Evolutionary conservation across 2,329 filamentous ascomycete species (phyloP).

Genomic region (Penicillium crustosum): DNA sequence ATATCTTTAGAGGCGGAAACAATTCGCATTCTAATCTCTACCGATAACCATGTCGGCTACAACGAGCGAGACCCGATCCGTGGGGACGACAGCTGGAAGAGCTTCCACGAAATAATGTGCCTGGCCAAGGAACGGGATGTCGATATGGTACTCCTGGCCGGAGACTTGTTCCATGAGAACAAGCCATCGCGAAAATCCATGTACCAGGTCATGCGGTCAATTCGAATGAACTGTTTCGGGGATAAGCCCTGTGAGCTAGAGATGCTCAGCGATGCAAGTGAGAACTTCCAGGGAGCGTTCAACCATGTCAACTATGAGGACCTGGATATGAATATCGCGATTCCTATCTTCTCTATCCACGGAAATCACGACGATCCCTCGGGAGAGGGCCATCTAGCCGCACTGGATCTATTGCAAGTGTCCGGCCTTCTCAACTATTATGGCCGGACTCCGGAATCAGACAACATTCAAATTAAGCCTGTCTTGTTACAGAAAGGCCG

Average conservation of each 20-base stretch:
- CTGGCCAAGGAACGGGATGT: conserved; percentile 85
- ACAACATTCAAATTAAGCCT: conserved; percentile 90
- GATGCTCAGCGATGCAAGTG: conserved; percentile 87
- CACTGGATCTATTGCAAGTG: conserved; percentile 85
- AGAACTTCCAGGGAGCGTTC: conserved; percentile 86
- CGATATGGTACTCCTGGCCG: conserved; percentile 94
- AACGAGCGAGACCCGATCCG: conserved; percentile 89
- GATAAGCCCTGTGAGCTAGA: conserved; percentile 95
- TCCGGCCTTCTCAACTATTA: conserved; percentile 95
- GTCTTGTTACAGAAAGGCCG: conserved; percentile 88
- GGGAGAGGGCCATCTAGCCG: conserved; percentile 90
- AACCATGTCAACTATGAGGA: conserved; percentile 98
- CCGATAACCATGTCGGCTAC: conserved; percentile 97
- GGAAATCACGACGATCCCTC: conserved; percentile 98
- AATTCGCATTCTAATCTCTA: conserved; percentile 89
- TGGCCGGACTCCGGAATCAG: conserved; percentile 83
- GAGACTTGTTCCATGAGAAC: conserved; percentile 97
- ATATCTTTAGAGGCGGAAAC: conserved; percentile 64
- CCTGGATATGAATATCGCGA: conserved; percentile 92
- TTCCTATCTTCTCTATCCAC: conserved; percentile 97
- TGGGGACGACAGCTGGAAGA: conserved; percentile 96
- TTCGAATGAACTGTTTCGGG: conserved; percentile 90
- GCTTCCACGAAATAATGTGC: conserved; percentile 93
- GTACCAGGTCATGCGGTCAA: conserved; percentile 94
- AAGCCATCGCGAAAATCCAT: conserved; percentile 93